Percentiles rank a stretch among this genome's conserved stretches.
Conservation (phyloP, 2,329 filamentous ascomycete species). For the Phialocephala subalpina region DNA sequence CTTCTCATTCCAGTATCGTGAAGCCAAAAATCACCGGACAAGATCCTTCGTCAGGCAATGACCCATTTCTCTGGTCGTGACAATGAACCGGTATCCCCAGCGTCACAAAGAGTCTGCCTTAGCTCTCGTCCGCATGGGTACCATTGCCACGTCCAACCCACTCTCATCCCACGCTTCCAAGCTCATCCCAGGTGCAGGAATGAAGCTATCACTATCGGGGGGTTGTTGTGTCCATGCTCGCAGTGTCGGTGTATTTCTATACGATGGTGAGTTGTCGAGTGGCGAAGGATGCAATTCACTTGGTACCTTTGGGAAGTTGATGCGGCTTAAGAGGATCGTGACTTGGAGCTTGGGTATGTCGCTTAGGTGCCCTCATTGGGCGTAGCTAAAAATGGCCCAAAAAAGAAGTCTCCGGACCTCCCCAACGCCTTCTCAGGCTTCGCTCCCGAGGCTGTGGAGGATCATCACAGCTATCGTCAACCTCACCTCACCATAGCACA, state of each 20-base stretch:
- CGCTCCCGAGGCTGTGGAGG: not conserved
- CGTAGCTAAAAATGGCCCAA: not conserved
- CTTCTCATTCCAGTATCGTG: not conserved
- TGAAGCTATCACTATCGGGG: slow-evolving; percentile 4
- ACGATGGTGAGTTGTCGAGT: not conserved
- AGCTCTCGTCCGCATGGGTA: not conserved
- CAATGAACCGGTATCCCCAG: not conserved
- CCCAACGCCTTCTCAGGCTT: not conserved
- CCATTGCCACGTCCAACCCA: not conserved
- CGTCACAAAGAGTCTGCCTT: not conserved
- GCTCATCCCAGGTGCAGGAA: slow-evolving; percentile 1
- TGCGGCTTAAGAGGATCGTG: slow-evolving; percentile 4
- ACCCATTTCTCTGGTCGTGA: not conserved
- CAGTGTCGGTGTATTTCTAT: slow-evolving; percentile 5
- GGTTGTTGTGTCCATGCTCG: not conserved
- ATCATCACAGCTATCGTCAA: not conserved
- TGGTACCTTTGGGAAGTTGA: not conserved
- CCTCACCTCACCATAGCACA: not conserved
- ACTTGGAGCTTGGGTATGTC: no score
- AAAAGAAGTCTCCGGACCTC: not conserved
- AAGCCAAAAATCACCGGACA: not conserved
- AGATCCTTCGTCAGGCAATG: not conserved
- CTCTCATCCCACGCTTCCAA: not conserved
- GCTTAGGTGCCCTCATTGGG: not conserved
- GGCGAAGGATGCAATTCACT: slow-evolving; percentile 5